Conservation (phyloP, 1,139 yeast species). For the Pichia sp. region DNA sequence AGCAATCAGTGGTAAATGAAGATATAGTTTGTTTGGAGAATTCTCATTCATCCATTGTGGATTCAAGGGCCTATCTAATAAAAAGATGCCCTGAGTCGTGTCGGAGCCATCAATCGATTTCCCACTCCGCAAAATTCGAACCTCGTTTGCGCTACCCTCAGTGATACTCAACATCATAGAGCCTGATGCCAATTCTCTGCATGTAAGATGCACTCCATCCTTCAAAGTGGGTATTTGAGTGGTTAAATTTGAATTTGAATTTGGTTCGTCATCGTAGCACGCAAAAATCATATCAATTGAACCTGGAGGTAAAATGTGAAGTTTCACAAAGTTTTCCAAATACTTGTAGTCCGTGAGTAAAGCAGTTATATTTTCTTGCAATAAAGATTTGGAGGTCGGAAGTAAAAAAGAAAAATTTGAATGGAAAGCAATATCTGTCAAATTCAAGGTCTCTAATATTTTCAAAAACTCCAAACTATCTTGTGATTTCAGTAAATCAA, state of each 20-base stretch:
- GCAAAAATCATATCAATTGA: slow-evolving; percentile 32
- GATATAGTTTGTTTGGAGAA: slow-evolving; percentile 32
- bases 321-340: slow-evolving; percentile 47
- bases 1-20: slow-evolving; percentile 59
- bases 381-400: slow-evolving; percentile 57
- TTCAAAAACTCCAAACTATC: slow-evolving; percentile 38
- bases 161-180: slow-evolving; percentile 30
- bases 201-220: slow-evolving; percentile 34
- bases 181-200: slow-evolving; percentile 33
- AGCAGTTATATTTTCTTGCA: slow-evolving; percentile 42
- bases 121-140: slow-evolving; percentile 58
- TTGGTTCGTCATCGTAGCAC: slow-evolving; percentile 30
- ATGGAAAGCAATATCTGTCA: slow-evolving; percentile 26
- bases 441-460: slow-evolving; percentile 34
- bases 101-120: slow-evolving; percentile 37
- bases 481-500: slow-evolving; percentile 48
- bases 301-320: slow-evolving; percentile 61
- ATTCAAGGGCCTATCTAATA: slow-evolving; percentile 61
- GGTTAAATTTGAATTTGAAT: background rate
- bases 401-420: slow-evolving; percentile 56
- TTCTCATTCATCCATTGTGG: slow-evolving; percentile 52
- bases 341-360: slow-evolving; percentile 30
- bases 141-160: slow-evolving; percentile 58
- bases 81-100: slow-evolving; percentile 47
- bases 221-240: slow-evolving; percentile 33